Conservation (phyloP, 768 basidiomycete genomes). For the Coprinellus aureogranulatus region DNA sequence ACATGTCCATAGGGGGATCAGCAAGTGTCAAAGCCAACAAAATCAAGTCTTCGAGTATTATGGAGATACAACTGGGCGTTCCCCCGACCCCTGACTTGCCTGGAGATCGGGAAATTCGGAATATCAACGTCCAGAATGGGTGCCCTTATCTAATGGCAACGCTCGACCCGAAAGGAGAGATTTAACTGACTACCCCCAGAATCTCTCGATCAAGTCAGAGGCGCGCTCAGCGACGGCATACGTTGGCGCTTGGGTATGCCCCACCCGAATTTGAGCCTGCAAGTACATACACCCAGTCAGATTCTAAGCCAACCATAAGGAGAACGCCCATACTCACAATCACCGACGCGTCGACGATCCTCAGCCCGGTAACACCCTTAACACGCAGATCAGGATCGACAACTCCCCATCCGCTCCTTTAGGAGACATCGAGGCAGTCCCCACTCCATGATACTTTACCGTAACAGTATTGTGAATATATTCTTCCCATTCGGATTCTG, state of each 20-base stretch:
- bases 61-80: too few species aligned
- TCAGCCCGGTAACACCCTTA: conserved; percentile 31
- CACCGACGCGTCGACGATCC: conserved; percentile 38
- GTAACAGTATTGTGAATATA: conserved; percentile 19
- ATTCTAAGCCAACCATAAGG: not conserved
- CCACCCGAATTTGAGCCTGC: too few species aligned
- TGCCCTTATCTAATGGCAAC: too few species aligned
- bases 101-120: too few species aligned
- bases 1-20: too few species aligned
- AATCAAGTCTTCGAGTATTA: too few species aligned
- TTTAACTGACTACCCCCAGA: too few species aligned
- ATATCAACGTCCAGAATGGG: too few species aligned
- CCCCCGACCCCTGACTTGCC: too few species aligned
- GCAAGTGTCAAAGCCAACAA: too few species aligned
- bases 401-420: conserved; percentile 27
- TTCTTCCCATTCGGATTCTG: conserved; percentile 2
- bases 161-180: too few species aligned
- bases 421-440: conserved; percentile 32
- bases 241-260: not conserved
- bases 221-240: not conserved
- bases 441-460: conserved; percentile 29
- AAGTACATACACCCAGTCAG: not conserved
- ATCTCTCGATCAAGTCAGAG: not conserved
- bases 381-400: conserved; percentile 36
- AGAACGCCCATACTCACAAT: conserved; percentile 21